Percentiles rank a stretch among this genome's conserved stretches.
Conservation (phyloP, 106 monocot genomes). For the Cymbidium sinense region DNA sequence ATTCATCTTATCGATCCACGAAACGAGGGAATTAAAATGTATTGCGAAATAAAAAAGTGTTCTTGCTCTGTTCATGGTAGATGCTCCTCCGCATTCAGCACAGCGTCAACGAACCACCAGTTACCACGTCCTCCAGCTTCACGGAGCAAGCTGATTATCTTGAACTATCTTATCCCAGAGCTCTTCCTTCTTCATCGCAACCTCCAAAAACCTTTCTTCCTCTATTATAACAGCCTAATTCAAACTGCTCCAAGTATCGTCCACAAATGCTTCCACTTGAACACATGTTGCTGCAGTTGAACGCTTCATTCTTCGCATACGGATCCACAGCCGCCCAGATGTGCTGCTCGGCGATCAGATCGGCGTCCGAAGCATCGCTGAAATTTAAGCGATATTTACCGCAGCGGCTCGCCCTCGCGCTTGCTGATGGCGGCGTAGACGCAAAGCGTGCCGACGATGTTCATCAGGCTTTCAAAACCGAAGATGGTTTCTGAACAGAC, state of each 20-base stretch:
- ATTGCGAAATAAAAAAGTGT: slow-evolving; percentile 65
- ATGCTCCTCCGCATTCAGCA: slow-evolving; percentile 15
- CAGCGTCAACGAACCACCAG: slow-evolving; percentile 43
- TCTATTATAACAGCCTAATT: slow-evolving; percentile 38
- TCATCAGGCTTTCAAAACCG: slow-evolving; percentile 27
- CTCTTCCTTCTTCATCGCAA: slow-evolving; percentile 53
- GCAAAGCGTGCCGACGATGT: slow-evolving; percentile 27
- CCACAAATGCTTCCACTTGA: slow-evolving; percentile 80
- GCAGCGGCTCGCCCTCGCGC: slow-evolving; percentile 17
- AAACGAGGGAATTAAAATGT: slow-evolving; percentile 34
- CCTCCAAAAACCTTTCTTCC: slow-evolving; percentile 39
- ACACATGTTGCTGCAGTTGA: slow-evolving; percentile 50
- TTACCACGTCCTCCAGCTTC: slow-evolving; percentile 36
- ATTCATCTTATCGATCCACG: slow-evolving; percentile 71
- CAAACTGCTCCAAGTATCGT: slow-evolving; percentile 56
- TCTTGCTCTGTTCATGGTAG: slow-evolving; percentile 81
- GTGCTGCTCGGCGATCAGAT: slow-evolving; percentile 53
- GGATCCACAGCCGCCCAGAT: slow-evolving; percentile 71
- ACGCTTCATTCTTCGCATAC: slow-evolving; percentile 45
- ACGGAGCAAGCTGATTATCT: slow-evolving; percentile 40
- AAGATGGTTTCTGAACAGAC: slow-evolving; percentile 65
- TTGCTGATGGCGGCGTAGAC: slow-evolving; percentile 45
- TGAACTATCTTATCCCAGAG: slow-evolving; percentile 58
- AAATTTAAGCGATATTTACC: slow-evolving; percentile 14
- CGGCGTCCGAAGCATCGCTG: slow-evolving; percentile 43